Base-by-base conservation (phyloP, 192 early-diverging fungal genomes). In the Entomortierella lignicola region DNA sequence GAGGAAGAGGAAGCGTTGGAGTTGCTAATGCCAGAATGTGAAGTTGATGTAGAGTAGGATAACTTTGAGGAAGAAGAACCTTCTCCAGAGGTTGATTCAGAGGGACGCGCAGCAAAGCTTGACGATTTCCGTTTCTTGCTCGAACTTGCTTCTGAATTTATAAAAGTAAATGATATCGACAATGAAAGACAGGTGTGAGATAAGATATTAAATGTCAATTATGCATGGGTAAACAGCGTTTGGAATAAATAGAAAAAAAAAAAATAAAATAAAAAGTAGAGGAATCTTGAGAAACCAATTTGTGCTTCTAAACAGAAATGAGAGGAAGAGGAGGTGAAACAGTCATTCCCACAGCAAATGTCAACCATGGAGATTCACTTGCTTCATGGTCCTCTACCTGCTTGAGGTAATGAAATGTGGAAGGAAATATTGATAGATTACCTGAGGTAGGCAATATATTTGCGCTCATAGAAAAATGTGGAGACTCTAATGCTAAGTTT, bases 91-190 rank as follows among this genome's bases (percentile, higher is more conserved):
- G 51, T 42, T 77, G 66, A 59, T 37, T 69, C 66, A 50, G 73
- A 77, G 55, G 74, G 66, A 69, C 66, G 74, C 62, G 66, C 41
- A 50, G 72, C 63, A 55, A 65, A 37, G 61, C 60, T 77, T n/a
- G 74, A 69, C 50, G 75, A 44, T 69, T 79, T 79, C 60, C 75
- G 66, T 70, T 79, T 79, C 61, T 66, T 74, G 63, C 75, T 79
- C 54, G 63, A 44, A 57, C 75, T 77, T 58, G 60, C 74, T 77
- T 69, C 75, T 79, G 62, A 4, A 37, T 7, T 37, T 7, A 37
- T 32, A 43, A 8, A 29, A 52, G 31, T 12, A 32, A 52, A 10
- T 26, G 60, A 51, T 52, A 57, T 55, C 2, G 41, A n/a, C 12
- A 25, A 62, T 31, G 41, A n/a, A 62, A 39, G 6, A 34, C 53